These are phyloP conservation scores for Apiotrichum laibachii DNA, from an alignment of 1,284 basidiomycete species.

Conservation along the genomic window DNA sequence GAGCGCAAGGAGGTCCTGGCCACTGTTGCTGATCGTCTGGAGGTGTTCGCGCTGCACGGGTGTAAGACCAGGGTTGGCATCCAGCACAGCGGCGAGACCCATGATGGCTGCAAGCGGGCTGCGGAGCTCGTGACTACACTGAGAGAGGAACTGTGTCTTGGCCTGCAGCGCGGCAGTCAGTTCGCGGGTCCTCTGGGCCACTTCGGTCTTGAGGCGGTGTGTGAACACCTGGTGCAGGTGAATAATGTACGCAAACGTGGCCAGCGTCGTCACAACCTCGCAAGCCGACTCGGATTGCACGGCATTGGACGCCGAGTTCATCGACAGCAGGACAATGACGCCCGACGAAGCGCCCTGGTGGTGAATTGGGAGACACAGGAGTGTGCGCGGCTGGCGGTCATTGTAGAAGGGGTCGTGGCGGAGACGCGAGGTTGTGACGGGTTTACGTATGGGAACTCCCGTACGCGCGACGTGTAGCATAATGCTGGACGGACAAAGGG, in stretches of 20 bases:
- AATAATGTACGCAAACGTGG: conserved; percentile 38
- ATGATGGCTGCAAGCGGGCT: conserved; percentile 49
- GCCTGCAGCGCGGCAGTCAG: conserved; percentile 34
- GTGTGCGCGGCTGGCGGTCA: conserved; percentile 24
- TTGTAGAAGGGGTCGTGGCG: conserved; percentile 37
- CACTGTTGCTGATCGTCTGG: conserved; percentile 50
- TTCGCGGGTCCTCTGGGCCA: conserved; percentile 35
- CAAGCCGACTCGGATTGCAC: conserved; percentile 26
- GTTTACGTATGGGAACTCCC: conserved; percentile 25
- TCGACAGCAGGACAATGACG: conserved; percentile 35
- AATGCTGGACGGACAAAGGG: conserved; percentile 29
- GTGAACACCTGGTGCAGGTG: conserved; percentile 34
- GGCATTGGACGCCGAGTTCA: conserved; percentile 22
- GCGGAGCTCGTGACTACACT: conserved; percentile 53
- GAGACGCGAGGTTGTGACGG: conserved; percentile 18
- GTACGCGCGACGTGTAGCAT: conserved; percentile 43
- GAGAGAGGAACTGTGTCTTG: conserved; percentile 41
- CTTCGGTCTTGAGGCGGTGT: conserved; percentile 30
- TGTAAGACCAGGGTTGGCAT: conserved; percentile 44
- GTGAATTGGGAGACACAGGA: conserved; percentile 37
- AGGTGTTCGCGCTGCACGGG: conserved; percentile 52
- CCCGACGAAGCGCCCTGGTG: conserved; percentile 35
- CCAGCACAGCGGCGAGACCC: conserved; percentile 49
- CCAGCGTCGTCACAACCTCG: conserved; percentile 31
- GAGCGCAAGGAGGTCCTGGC: conserved; percentile 53